Evolutionary conservation across 2,329 filamentous ascomycete genomes (phyloP).

Genomic region (Xylaria arbuscula): DNA sequence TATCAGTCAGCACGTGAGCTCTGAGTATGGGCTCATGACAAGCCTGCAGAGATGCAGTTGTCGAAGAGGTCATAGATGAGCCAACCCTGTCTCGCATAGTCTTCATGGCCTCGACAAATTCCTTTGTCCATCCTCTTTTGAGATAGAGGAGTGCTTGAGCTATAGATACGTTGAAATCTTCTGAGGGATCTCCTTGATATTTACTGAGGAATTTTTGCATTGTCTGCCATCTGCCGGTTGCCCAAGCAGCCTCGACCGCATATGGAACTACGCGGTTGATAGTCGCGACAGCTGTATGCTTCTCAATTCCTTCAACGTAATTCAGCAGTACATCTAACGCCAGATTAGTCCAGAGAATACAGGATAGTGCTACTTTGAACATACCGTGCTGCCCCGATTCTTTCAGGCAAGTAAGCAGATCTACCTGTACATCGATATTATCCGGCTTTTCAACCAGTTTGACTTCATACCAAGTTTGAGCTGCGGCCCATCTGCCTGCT

Average conservation of each 20-base stretch:
- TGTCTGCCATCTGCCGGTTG: slow-evolving; percentile 82
- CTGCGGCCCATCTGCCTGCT: slow-evolving; percentile 91
- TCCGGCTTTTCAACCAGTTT: slow-evolving; percentile 82
- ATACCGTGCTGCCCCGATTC: slow-evolving; percentile 95
- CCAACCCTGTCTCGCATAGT: slow-evolving; percentile 77
- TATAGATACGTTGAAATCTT: slow-evolving; percentile 86
- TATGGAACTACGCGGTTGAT: slow-evolving; percentile 79
- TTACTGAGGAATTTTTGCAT: slow-evolving; percentile 73
- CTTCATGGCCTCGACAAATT: slow-evolving; percentile 69
- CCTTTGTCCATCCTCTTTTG: slow-evolving; percentile 60
- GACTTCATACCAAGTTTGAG: slow-evolving; percentile 97
- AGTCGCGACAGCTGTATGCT: slow-evolving; percentile 61
- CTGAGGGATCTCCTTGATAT: slow-evolving; percentile 63
- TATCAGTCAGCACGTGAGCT: slow-evolving; percentile 86
- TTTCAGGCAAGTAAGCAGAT: slow-evolving; percentile 87
- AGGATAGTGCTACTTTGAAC: slow-evolving; percentile 40
- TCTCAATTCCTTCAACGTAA: slow-evolving; percentile 79
- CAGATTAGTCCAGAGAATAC: slow-evolving; percentile 39
- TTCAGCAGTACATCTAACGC: slow-evolving; percentile 81
- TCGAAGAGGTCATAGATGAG: slow-evolving; percentile 77
- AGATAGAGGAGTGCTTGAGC: slow-evolving; percentile 74
- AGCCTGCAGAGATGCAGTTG: slow-evolving; percentile 82
- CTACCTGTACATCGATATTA: slow-evolving; percentile 80
- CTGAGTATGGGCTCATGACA: slow-evolving; percentile 88
- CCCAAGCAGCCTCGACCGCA: slow-evolving; percentile 92